A percentile compares a stretch with the other conserved stretches of the same genome.
phyloP scores from a whole-genome alignment of 257 asterid species.

The Handroanthus guayacan region DNA sequence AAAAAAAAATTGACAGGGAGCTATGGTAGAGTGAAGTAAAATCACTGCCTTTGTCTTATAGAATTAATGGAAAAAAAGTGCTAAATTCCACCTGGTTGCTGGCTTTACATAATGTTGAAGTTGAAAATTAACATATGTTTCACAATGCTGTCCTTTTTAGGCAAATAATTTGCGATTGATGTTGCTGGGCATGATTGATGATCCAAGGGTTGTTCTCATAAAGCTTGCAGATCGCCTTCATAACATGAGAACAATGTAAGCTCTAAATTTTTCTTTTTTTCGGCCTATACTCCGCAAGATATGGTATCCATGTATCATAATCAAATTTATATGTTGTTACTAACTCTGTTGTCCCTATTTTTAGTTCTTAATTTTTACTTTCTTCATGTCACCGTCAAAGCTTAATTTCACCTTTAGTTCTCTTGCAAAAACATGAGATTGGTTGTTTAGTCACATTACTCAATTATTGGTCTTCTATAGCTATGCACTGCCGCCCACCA shows the following conservation, averaged over 20 bases:
- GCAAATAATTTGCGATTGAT: conserved; percentile 94
- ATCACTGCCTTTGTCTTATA: not conserved
- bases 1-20: not conserved
- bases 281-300: conserved; percentile 9
- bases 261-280: conserved; percentile 21
- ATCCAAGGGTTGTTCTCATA: conserved; percentile 98
- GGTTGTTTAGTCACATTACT: conserved; percentile 9
- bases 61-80: conserved; percentile 9
- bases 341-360: not conserved
- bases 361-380: conserved; percentile 15
- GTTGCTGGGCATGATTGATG: conserved; percentile 98
- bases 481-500: conserved; percentile 82
- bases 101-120: conserved; percentile 11
- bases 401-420: conserved; percentile 29
- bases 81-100: conserved; percentile 11
- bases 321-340: too few relatives aligned
- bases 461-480: conserved; percentile 45
- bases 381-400: not conserved
- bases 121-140: conserved; percentile 16
- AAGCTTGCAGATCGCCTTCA: conserved; percentile 99
- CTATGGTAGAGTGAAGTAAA: not conserved
- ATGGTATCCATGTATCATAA: not conserved
- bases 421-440: conserved; percentile 14
- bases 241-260: conserved; percentile 96
- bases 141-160: conserved; percentile 47